Evolutionary conservation across 2,329 filamentous ascomycete species (phyloP), one percentile per base, ranked within the genome.

Genomic region (Beauveria medogensis): DNA sequence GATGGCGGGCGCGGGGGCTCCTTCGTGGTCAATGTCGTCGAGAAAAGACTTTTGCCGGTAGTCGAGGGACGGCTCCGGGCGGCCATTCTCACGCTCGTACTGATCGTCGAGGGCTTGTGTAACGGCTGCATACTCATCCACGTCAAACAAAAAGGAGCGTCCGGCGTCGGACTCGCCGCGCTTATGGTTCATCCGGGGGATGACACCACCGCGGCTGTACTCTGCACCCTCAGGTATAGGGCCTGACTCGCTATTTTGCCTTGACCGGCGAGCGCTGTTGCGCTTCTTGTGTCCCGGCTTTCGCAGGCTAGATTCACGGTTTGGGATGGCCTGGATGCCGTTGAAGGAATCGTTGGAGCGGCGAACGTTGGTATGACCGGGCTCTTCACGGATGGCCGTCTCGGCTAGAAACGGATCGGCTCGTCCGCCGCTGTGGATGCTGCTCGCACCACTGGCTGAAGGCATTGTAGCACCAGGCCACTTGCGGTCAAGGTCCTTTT

Each of bases 1-100:
- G 8, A 91, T 80, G 1, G 86, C 80, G 0, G 89, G 88, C 20
- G 84, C 88, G 1, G 89, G 88, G 0, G 89, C 89, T 16, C 85
- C 85, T 20, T 90, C 86, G 24, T 89, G 83, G 2, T 76, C 69
- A 37, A 62, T 34, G 16, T 55, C 55, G 26, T 62, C 51, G n/a
- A 57, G 12, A 12, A 55, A 62, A n/a, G 43, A 55, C 5, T 44
- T 18, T 26, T 59, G 56, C 18, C 51, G 43, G 34, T 50, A 40
- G 22, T 43, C 50, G 12, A 16, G 18, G 5, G 70, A 71, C 12
- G 74, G 72, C 0, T 66, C 44, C 3, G 44, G 30, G 28, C 28
- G 34, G 54, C 61, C 62, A 24, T 64, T 62, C 14, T 66, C 64
- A n/a, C 64, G 63, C 24, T 63, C 55, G 10, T 74, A 70, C 20